These are phyloP conservation scores for Neocucurbitaria cava DNA, from an alignment of 2,329 filamentous ascomycete species.

Conservation along the genomic window DNA sequence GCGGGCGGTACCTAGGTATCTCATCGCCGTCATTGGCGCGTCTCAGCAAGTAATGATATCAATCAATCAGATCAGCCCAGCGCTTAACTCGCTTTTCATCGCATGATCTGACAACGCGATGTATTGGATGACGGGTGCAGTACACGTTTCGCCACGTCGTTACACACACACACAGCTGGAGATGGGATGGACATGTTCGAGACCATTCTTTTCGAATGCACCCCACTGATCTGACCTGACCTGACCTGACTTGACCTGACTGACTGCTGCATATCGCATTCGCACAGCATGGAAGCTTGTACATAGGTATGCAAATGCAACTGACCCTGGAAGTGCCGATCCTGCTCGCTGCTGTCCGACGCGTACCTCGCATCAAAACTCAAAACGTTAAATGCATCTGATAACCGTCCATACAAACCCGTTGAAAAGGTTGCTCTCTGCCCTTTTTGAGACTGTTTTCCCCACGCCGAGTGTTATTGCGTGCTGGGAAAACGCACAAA, in stretches of 20 bases:
- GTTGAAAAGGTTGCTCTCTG: background rate
- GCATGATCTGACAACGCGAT: background rate
- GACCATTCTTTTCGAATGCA: too few species aligned
- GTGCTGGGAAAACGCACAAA: background rate
- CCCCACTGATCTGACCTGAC: too few species aligned
- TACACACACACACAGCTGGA: background rate
- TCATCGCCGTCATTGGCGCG: slow-evolving; percentile 16
- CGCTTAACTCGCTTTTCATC: slow-evolving; percentile 17
- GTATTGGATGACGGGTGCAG: background rate
- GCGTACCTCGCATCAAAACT: background rate
- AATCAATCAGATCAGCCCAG: slow-evolving; percentile 13
- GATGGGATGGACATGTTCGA: too few species aligned
- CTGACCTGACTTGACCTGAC: too few species aligned
- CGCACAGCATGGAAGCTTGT: too few species aligned
- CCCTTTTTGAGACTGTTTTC: too few species aligned
- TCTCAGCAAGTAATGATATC: slow-evolving; percentile 9
- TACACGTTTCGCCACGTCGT: background rate
- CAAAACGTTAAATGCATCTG: background rate
- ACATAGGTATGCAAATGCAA: too few species aligned
- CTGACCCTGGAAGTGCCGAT: too few species aligned
- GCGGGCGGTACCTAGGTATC: background rate
- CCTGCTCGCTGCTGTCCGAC: background rate
- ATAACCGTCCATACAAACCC: background rate
- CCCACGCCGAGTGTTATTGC: too few species aligned
- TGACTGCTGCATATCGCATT: too few species aligned